Evolutionary conservation across 2,329 filamentous ascomycete genomes (phyloP).

Genomic region (Colletotrichum agaves): DNA sequence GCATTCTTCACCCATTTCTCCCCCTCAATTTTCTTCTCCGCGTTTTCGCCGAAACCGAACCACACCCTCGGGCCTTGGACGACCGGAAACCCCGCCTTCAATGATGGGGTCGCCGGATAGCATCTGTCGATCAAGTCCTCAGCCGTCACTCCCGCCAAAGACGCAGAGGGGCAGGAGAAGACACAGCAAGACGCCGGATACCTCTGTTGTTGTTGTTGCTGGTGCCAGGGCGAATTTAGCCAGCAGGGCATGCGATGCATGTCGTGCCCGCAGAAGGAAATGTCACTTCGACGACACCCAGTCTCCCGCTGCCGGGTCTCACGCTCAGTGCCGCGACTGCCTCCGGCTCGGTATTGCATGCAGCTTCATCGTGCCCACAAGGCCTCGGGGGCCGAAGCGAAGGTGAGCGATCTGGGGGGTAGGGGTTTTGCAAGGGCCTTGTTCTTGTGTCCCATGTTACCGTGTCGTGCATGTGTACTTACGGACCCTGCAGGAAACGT

Average conservation of each 20-base stretch:
- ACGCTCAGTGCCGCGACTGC: conserved; percentile 38
- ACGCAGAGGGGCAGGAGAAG: conserved; percentile 1
- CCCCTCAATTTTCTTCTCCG: conserved; percentile 23
- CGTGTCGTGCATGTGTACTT: neutral
- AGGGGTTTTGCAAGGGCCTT: neutral
- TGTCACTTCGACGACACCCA: conserved; percentile 36
- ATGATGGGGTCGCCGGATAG: conserved; percentile 12
- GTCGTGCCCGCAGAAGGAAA: conserved; percentile 41
- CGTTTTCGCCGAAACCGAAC: conserved; percentile 19
- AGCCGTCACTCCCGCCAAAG: conserved; percentile 11
- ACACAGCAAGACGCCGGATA: conserved; percentile 21
- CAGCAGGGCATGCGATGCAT: conserved; percentile 42
- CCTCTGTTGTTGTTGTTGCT: neutral
- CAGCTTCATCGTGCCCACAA: conserved; percentile 41
- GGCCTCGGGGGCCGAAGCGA: conserved; percentile 41
- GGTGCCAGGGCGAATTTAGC: conserved; percentile 31
- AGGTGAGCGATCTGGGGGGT: conserved; percentile 32
- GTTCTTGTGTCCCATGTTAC: neutral
- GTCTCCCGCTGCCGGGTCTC: neutral
- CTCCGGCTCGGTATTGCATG: conserved; percentile 39
- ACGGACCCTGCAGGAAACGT: conserved; percentile 21
- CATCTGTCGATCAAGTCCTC: conserved; percentile 24
- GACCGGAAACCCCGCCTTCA: too few species aligned
- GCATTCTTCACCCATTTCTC: conserved; percentile 32
- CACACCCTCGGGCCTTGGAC: conserved; percentile 3